Evolutionary conservation across 208 protist species (phyloP).

Genomic region (Trypanosoma vivax): DNA sequence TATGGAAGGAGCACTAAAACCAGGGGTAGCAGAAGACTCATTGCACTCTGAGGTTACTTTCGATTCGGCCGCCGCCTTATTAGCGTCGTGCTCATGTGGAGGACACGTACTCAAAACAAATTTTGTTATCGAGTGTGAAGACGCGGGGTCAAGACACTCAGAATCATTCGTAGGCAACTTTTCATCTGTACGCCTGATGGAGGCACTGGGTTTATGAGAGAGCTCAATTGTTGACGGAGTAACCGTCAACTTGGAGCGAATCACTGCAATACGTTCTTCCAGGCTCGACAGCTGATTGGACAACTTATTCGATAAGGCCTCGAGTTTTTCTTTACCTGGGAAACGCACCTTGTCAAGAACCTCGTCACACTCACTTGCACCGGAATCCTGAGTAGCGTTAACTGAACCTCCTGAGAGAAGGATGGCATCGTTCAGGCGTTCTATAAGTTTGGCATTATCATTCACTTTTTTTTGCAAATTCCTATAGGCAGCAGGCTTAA

Average conservation of each 20-base stretch:
- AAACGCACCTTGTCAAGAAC: constrained; percentile 8
- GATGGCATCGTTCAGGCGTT: constrained; percentile 1
- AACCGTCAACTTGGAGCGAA: neutral
- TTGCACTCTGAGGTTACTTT: too few relatives aligned
- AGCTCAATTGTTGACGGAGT: too few relatives aligned
- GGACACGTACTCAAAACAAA: too few relatives aligned
- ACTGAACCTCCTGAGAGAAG: neutral
- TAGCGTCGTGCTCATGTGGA: too few relatives aligned
- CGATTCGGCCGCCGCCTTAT: too few relatives aligned
- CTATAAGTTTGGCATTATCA: constrained; percentile 17
- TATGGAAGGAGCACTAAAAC: too few relatives aligned
- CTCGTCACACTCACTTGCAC: neutral
- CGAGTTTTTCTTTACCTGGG: constrained; percentile 11
- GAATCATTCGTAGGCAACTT: too few relatives aligned
- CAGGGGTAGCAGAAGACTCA: too few relatives aligned
- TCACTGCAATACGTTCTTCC: constrained; percentile 5
- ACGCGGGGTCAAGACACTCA: too few relatives aligned
- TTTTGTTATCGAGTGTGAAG: too few relatives aligned
- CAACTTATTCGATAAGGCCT: constrained; percentile 3
- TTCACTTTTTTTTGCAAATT: constrained; percentile 25
- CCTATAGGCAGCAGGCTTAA: constrained; percentile 50
- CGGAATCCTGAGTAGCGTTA: neutral
- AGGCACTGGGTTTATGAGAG: too few relatives aligned
- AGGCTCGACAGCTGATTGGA: constrained; percentile 3
- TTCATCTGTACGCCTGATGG: too few relatives aligned